These are phyloP conservation scores for Martensiomyces pterosporus DNA, from an alignment of 192 early-diverging fungal species.

Conservation along the genomic window DNA sequence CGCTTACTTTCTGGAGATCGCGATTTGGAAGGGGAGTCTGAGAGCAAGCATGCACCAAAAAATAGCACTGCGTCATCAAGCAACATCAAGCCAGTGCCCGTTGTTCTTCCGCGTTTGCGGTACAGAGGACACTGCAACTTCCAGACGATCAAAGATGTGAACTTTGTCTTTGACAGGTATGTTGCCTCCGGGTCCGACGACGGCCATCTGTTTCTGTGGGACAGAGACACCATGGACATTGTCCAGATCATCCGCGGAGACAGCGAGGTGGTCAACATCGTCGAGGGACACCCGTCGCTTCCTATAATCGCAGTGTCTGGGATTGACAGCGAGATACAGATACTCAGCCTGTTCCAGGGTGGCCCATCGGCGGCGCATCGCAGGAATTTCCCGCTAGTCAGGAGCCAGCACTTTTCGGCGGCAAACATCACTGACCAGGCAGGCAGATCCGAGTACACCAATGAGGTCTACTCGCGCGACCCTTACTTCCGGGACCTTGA, in stretches of 20 bases:
- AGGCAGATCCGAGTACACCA: constrained; percentile 6
- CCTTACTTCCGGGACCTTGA: constrained; percentile 24
- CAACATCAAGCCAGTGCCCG: too few species aligned
- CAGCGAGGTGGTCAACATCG: constrained; percentile 54
- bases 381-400: constrained; percentile 26
- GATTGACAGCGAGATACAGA: constrained; percentile 69
- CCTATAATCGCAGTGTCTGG: constrained; percentile 65
- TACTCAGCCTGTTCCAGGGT: constrained; percentile 54
- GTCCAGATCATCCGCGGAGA: constrained; percentile 67
- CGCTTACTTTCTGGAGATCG: too few species aligned
- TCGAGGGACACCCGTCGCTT: constrained; percentile 56
- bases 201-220: constrained; percentile 66
- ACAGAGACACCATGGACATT: constrained; percentile 55
- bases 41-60: too few species aligned
- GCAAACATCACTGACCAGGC: constrained; percentile 4
- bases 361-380: constrained; percentile 31
- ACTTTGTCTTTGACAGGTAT: constrained; percentile 63
- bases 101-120: constrained; percentile 22
- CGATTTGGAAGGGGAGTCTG: too few species aligned
- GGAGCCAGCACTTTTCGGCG: constrained; percentile 8
- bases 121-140: constrained; percentile 39
- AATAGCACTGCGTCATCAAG: too few species aligned
- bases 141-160: constrained; percentile 70
- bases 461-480: constrained; percentile 18
- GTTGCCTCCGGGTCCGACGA: constrained; percentile 78